Conservation (phyloP, 1,284 basidiomycete species). For the Ganoderma lingzhi region DNA sequence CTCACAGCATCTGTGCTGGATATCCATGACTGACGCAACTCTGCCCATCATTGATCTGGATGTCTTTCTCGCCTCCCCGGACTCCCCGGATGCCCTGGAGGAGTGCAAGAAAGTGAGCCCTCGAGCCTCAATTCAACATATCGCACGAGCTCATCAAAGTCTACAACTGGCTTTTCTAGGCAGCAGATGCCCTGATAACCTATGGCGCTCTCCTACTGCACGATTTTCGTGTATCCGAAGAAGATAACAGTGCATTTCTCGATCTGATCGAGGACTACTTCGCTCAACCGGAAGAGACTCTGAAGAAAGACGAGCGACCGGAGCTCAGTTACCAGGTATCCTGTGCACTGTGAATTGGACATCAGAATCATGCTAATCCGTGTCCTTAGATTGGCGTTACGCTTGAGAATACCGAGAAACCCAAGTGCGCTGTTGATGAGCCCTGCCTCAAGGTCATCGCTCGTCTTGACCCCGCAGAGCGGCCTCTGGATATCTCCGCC, state of each 20-base stretch:
- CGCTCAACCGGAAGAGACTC: slow-evolving; percentile 64
- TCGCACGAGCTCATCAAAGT: neutral
- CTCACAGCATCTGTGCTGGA: neutral
- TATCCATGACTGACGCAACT: slow-evolving; percentile 42
- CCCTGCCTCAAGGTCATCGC: slow-evolving; percentile 79
- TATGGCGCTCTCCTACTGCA: slow-evolving; percentile 86
- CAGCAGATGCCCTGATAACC: slow-evolving; percentile 80
- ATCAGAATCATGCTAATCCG: neutral
- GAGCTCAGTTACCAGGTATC: slow-evolving; percentile 73
- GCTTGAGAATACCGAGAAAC: slow-evolving; percentile 93
- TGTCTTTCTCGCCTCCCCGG: slow-evolving; percentile 63
- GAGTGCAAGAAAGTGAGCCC: slow-evolving; percentile 73
- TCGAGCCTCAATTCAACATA: neutral
- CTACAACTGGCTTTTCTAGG: slow-evolving; percentile 48
- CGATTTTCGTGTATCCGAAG: slow-evolving; percentile 84
- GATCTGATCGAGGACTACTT: slow-evolving; percentile 92
- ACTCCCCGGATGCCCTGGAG: slow-evolving; percentile 54
- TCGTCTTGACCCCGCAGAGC: slow-evolving; percentile 74
- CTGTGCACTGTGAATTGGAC: neutral
- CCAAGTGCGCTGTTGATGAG: slow-evolving; percentile 83
- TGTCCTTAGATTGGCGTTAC: slow-evolving; percentile 73
- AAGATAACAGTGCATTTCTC: slow-evolving; percentile 82
- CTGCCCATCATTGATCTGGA: slow-evolving; percentile 86
- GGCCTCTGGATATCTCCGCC: slow-evolving; percentile 82
- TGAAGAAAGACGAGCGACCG: slow-evolving; percentile 82